Conservation (phyloP, 148 eudicot species). For the Salicornia ramosissima region DNA sequence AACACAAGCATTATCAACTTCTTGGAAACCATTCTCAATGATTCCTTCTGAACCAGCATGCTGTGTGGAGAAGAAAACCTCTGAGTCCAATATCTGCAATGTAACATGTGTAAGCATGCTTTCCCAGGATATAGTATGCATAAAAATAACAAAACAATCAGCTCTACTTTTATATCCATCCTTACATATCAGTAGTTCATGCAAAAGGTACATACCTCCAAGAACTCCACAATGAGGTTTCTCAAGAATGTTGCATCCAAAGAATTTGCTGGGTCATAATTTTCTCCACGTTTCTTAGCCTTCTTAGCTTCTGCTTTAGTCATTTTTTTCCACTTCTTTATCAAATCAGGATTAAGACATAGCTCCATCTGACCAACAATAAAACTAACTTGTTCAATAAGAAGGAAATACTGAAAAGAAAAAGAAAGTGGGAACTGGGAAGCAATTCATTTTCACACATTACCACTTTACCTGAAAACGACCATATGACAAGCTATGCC, state of each 20-base stretch:
- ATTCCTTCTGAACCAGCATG: constrained; percentile 31
- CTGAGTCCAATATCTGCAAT: constrained; percentile 66
- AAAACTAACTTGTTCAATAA: constrained; percentile 10
- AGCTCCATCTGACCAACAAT: constrained; percentile 66
- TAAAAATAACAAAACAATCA: background rate
- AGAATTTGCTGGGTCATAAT: constrained; percentile 52
- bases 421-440: background rate
- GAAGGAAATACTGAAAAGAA: background rate
- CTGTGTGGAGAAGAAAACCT: constrained; percentile 42
- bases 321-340: constrained; percentile 84
- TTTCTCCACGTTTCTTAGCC: constrained; percentile 57
- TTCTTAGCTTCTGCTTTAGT: constrained; percentile 67
- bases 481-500: constrained; percentile 94
- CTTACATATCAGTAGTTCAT: background rate
- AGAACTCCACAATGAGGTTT: constrained; percentile 72
- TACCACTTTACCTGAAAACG: constrained; percentile 89
- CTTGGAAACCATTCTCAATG: constrained; percentile 38
- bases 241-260: constrained; percentile 76
- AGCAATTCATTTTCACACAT: constrained; percentile 7
- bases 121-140: background rate
- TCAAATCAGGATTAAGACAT: constrained; percentile 61
- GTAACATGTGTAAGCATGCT: background rate
- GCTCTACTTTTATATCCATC: background rate
- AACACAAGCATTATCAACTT: constrained; percentile 64
- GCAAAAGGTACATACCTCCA: constrained; percentile 52